Percentiles rank a stretch among this genome's conserved stretches.
Conservation (phyloP, 306 rosid genomes). For the Dalbergia cochinchinensis region DNA sequence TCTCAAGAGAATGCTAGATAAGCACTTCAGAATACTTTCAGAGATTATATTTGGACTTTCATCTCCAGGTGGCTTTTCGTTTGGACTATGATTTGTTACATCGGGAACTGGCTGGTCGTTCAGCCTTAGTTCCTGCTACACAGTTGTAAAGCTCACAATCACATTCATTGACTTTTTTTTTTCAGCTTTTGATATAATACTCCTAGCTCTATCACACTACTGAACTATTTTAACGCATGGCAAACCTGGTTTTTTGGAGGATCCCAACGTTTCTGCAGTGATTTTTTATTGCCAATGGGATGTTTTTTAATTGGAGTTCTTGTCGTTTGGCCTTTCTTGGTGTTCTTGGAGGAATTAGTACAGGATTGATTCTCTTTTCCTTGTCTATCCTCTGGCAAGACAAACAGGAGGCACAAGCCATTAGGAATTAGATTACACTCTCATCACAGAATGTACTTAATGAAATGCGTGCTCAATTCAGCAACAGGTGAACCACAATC, state of each 20-base stretch:
- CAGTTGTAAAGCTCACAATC: constrained; percentile 38
- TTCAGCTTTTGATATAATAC: background rate
- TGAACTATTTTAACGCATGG: constrained; percentile 20
- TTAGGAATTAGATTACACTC: background rate
- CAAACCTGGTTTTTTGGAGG: constrained; percentile 65
- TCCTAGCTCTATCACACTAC: background rate
- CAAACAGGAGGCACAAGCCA: constrained; percentile 30
- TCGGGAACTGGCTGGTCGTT: constrained; percentile 52
- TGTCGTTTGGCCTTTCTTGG: constrained; percentile 49
- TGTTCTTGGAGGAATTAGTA: constrained; percentile 51
- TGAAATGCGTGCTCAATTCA: background rate
- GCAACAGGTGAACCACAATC: constrained; percentile 8
- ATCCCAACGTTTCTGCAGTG: constrained; percentile 57
- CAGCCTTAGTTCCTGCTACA: constrained; percentile 65
- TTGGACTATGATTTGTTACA: constrained; percentile 48
- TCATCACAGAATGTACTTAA: background rate
- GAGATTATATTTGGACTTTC: constrained; percentile 80
- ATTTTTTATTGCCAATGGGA: constrained; percentile 53
- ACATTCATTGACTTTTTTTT: constrained; percentile 25
- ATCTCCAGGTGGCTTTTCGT: constrained; percentile 49
- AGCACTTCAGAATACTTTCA: constrained; percentile 82
- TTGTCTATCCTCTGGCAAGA: constrained; percentile 63
- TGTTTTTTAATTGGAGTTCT: constrained; percentile 59
- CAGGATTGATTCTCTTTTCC: constrained; percentile 72
- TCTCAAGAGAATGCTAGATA: constrained; percentile 78